A percentile compares a stretch with the other conserved stretches of the same genome.
Evolutionary conservation across 768 basidiomycete genomes (phyloP).

Genomic region (Pholiota conissans): DNA sequence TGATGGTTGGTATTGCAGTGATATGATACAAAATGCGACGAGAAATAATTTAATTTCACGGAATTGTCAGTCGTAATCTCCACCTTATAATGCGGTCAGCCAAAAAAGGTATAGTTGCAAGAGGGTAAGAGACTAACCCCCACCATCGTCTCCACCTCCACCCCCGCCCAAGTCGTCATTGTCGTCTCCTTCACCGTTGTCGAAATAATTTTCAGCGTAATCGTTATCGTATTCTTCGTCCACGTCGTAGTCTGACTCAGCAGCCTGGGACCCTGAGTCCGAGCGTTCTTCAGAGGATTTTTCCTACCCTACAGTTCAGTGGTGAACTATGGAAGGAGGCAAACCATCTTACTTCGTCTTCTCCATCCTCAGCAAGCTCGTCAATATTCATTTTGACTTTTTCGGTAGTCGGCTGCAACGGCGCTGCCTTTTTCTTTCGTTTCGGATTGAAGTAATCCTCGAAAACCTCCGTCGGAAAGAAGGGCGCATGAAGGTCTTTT

Average conservation of each 20-base stretch:
- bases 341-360: constrained; percentile 45
- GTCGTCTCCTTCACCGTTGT: constrained; percentile 85
- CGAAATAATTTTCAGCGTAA: constrained; percentile 89
- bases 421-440: constrained; percentile 53
- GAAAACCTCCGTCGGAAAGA: constrained; percentile 77
- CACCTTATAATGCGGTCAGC: background rate
- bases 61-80: constrained; percentile 9
- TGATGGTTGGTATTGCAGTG: background rate
- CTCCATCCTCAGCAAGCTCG: constrained; percentile 64
- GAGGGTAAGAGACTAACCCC: constrained; percentile 22
- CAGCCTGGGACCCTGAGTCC: constrained; percentile 63
- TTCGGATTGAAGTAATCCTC: constrained; percentile 80
- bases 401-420: constrained; percentile 12
- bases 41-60: constrained; percentile 9
- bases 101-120: background rate
- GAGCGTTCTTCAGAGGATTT: constrained; percentile 73
- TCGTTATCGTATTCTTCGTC: constrained; percentile 93
- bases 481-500: constrained; percentile 69
- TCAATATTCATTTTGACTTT: constrained; percentile 61
- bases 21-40: constrained; percentile 10
- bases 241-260: constrained; percentile 78
- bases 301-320: constrained; percentile 40
- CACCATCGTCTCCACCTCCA: constrained; percentile 67
- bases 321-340: background rate
- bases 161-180: constrained; percentile 75